These are phyloP conservation scores for Gracilaria vermiculophylla DNA, from an alignment of 23 red algal species.

Conservation along the genomic window DNA sequence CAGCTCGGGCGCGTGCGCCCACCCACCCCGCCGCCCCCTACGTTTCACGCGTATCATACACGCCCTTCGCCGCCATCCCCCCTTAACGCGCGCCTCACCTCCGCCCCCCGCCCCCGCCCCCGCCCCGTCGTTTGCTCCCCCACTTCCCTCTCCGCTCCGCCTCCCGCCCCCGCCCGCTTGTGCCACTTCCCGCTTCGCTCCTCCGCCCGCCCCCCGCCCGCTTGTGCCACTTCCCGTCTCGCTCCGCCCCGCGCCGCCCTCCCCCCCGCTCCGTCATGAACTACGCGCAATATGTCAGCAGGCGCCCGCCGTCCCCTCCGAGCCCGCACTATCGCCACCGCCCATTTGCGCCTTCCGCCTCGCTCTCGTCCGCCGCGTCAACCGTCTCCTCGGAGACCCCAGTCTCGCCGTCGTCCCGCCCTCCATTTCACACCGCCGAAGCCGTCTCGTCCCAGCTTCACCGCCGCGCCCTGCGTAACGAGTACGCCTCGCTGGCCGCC, in stretches of 20 bases:
- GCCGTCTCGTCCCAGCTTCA: slow-evolving; percentile 36
- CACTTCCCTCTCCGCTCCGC: background rate
- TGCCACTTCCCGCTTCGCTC: background rate
- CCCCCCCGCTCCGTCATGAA: slow-evolving; percentile 9
- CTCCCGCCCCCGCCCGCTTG: background rate
- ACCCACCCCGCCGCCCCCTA: background rate
- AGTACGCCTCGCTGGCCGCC: slow-evolving; percentile 26
- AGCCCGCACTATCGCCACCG: background rate
- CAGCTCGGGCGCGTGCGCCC: too few relatives aligned
- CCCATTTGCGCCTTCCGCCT: background rate
- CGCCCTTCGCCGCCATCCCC: background rate
- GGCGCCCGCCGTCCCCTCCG: slow-evolving; percentile 44
- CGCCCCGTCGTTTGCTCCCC: background rate
- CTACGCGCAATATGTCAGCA: slow-evolving; percentile 43
- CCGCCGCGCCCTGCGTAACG: slow-evolving; percentile 32
- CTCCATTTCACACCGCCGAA: slow-evolving; percentile 9
- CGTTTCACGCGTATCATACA: slow-evolving; percentile 5
- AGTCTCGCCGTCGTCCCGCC: background rate
- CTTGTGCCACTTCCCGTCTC: background rate
- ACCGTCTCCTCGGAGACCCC: slow-evolving; percentile 2
- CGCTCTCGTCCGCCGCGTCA: slow-evolving; percentile 20
- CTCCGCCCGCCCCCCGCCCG: background rate
- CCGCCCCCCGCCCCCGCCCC: background rate
- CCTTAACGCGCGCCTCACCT: background rate
- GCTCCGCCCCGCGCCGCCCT: background rate